phyloP scores from a whole-genome alignment of 2,329 filamentous ascomycete genomes.

The Ascochyta koolunga region DNA sequence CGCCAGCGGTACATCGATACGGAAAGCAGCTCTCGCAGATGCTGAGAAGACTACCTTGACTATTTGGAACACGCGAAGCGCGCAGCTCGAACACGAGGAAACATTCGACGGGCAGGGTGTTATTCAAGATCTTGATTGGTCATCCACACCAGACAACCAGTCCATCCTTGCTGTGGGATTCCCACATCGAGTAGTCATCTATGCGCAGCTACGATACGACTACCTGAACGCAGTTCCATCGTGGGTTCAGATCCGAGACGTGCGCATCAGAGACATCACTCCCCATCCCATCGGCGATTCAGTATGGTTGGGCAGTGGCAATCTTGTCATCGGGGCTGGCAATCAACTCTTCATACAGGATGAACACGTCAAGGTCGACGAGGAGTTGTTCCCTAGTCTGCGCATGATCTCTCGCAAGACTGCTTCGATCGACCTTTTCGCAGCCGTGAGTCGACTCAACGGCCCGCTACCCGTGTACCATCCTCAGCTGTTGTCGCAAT shows the following conservation, averaged over 20 bases:
- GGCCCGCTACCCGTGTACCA: constrained; percentile 89
- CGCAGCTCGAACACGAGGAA: constrained; percentile 80
- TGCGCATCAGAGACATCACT: constrained; percentile 79
- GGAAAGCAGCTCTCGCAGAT: constrained; percentile 85
- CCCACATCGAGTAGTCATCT: constrained; percentile 78
- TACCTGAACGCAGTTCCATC: constrained; percentile 88
- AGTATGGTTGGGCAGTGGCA: constrained; percentile 84
- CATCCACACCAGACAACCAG: constrained; percentile 85
- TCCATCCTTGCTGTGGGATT: constrained; percentile 93
- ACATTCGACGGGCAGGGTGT: constrained; percentile 73
- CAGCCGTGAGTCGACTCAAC: constrained; percentile 82
- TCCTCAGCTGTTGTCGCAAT: constrained; percentile 87
- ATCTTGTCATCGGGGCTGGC: constrained; percentile 85
- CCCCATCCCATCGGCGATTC: constrained; percentile 92
- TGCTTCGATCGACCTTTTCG: constrained; percentile 73
- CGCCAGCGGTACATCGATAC: constrained; percentile 82
- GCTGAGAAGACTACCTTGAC: constrained; percentile 74
- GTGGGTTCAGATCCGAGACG: constrained; percentile 84
- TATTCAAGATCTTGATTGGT: constrained; percentile 91
- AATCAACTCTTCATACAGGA: constrained; percentile 90
- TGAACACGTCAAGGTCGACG: constrained; percentile 70
- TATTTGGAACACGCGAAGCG: constrained; percentile 88
- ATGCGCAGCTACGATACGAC: constrained; percentile 89
- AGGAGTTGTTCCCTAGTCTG: constrained; percentile 64
- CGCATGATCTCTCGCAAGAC: constrained; percentile 56